Evolutionary conservation across 2,329 filamentous ascomycete species (phyloP), one percentile per base, ranked within the genome.

Genomic region (Neonectria punicea): DNA sequence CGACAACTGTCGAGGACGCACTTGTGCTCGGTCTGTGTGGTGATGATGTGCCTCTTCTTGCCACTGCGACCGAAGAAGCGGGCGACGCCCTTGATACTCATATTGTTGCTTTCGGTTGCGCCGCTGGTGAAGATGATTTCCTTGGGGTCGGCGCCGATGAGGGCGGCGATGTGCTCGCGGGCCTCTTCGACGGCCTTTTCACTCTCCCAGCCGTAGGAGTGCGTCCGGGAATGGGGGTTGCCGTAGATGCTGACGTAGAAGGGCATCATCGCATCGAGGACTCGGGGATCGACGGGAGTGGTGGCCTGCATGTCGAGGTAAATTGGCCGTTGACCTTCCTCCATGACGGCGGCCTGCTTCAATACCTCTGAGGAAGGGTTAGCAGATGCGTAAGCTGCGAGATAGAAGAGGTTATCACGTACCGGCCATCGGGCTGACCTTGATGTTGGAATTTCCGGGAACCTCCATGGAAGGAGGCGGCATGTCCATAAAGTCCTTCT

Each of bases 41-140:
- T 99, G 80, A 99, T 94, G 76, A 99, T 95, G 81, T 99, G 96
- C 83, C 92, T 97, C 89, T 98, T 98, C 89, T 98, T 98, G 74
- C 94, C 94, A 2, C 89, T 90, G 63, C 93, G 89, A 70, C 93
- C 94, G 78, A 98, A 98, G 83, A 99, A 99, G 68, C 95, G 88
- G 20, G 96, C 94, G 9, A 99, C 95, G 69, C 96, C 96, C 83
- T 99, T 99, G 83, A 99, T 93, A 80, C 94, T 97, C 96, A 99
- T 99, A 76, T 99, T 99, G 82, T 99, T 99, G 78, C 94, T 98
- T 84, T 99, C 96, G 0, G 96, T 99, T 16, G 96, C 96, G 60
- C 96, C 96, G 75, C 94, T 98, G 7, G 96, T 99, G 82, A 99
- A 98, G 74, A 99, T 97, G 70, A 99, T 98, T 79, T 99, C 96